phyloP scores from a whole-genome alignment of 75 land plant genomes.

The Cryptomeria japonica region DNA sequence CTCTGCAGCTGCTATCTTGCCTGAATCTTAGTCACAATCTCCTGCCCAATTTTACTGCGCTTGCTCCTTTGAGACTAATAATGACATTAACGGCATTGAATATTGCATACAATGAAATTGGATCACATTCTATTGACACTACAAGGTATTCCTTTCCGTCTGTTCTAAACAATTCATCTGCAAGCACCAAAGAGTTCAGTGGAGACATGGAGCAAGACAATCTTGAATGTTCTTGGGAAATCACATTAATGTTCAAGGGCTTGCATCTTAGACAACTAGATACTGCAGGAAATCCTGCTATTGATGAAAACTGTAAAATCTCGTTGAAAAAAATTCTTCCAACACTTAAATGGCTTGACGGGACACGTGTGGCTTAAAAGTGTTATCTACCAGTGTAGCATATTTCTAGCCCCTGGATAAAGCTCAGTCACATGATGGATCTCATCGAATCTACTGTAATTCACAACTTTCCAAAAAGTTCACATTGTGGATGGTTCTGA shows the following conservation, averaged over 20 bases:
- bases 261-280: conserved; percentile 53
- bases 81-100: conserved; percentile 50
- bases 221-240: conserved; percentile 49
- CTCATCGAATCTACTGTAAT: not conserved
- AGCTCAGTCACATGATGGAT: not conserved
- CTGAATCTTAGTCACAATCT: conserved; percentile 74
- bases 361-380: not conserved
- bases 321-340: conserved; percentile 45
- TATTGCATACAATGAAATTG: conserved; percentile 76
- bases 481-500: not conserved
- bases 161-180: conserved; percentile 42
- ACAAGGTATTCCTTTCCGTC: conserved; percentile 61
- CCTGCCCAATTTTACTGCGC: conserved; percentile 52
- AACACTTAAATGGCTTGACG: conserved; percentile 61
- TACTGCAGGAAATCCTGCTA: conserved; percentile 61
- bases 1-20: conserved; percentile 62
- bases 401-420: not conserved
- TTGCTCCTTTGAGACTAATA: conserved; percentile 56
- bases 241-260: conserved; percentile 42
- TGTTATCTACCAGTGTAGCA: not conserved
- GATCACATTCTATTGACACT: conserved; percentile 60
- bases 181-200: conserved; percentile 15
- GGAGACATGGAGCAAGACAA: conserved; percentile 13
- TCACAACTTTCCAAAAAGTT: not conserved
- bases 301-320: conserved; percentile 34